phyloP scores from a whole-genome alignment of 495 filamentous ascomycete genomes.

The Oleoguttula mirabilis region DNA sequence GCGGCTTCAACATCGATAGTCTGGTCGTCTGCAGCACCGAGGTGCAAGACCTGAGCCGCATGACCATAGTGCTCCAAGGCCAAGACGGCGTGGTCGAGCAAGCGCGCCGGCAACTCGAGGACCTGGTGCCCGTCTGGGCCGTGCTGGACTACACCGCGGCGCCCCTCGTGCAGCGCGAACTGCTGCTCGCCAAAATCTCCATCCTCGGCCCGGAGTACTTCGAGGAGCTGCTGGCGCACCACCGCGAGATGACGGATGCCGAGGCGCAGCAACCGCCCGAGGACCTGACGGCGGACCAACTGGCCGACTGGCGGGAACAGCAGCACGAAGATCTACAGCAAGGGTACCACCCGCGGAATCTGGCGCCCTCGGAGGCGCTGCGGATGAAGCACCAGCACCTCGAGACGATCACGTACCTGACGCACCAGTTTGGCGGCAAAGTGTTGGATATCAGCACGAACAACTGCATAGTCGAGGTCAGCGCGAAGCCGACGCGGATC shows the following conservation, averaged over 20 bases:
- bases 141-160: slow-evolving; percentile 90
- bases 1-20: slow-evolving; percentile 98
- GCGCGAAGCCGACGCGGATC: slow-evolving; percentile 85
- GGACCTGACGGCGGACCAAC: slow-evolving; percentile 25
- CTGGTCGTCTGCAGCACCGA: slow-evolving; percentile 96
- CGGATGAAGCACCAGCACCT: slow-evolving; percentile 96
- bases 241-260: slow-evolving; percentile 55
- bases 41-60: slow-evolving; percentile 92
- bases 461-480: slow-evolving; percentile 95
- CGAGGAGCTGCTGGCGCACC: slow-evolving; percentile 87
- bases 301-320: slow-evolving; percentile 29
- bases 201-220: slow-evolving; percentile 95
- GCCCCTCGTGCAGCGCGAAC: slow-evolving; percentile 88
- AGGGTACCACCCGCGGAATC: slow-evolving; percentile 76
- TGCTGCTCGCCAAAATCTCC: slow-evolving; percentile 92
- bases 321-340: slow-evolving; percentile 17
- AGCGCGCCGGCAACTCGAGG: slow-evolving; percentile 86
- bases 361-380: slow-evolving; percentile 76
- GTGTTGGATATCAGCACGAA: slow-evolving; percentile 94
- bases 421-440: slow-evolving; percentile 96
- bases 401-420: slow-evolving; percentile 82
- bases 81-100: slow-evolving; percentile 98
- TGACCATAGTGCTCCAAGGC: slow-evolving; percentile 94
- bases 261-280: slow-evolving; percentile 23
- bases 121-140: slow-evolving; percentile 95